phyloP scores from a whole-genome alignment of 2,329 filamentous ascomycete genomes.

The Cercospora janseana region DNA sequence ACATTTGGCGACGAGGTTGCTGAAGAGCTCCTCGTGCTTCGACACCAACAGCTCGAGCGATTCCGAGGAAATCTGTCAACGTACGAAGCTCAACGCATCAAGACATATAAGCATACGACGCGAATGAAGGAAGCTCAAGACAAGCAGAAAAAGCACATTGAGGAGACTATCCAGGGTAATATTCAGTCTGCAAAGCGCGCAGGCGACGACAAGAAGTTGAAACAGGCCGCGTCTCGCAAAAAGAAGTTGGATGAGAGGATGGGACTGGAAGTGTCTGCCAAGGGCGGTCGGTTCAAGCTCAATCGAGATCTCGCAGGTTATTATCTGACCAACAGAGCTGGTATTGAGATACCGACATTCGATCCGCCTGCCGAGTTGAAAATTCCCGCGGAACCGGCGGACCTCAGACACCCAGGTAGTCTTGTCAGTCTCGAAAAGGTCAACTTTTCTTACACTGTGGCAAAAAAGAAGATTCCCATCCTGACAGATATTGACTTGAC shows the following conservation, averaged over 20 bases:
- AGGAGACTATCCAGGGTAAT: slow-evolving; percentile 72
- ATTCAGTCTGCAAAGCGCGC: slow-evolving; percentile 72
- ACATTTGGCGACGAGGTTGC: slow-evolving; percentile 76
- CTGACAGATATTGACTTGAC: slow-evolving; percentile 66
- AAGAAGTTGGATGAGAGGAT: slow-evolving; percentile 81
- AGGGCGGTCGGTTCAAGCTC: slow-evolving; percentile 74
- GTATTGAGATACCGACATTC: slow-evolving; percentile 67
- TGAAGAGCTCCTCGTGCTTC: slow-evolving; percentile 71
- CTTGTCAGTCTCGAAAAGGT: slow-evolving; percentile 70
- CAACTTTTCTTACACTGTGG: slow-evolving; percentile 59
- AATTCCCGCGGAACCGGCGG: slow-evolving; percentile 48
- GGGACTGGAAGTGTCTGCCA: slow-evolving; percentile 71
- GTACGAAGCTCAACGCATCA: slow-evolving; percentile 64
- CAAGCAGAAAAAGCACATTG: slow-evolving; percentile 75
- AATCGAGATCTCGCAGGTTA: slow-evolving; percentile 69
- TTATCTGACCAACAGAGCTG: slow-evolving; percentile 54
- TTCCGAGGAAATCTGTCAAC: slow-evolving; percentile 72
- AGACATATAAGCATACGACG: slow-evolving; percentile 52
- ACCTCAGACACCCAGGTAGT: slow-evolving; percentile 56
- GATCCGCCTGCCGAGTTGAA: slow-evolving; percentile 57
- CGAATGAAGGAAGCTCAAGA: slow-evolving; percentile 82
- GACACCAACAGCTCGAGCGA: slow-evolving; percentile 67
- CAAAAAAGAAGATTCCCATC: slow-evolving; percentile 45
- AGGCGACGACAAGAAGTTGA: slow-evolving; percentile 79
- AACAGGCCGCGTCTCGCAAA: slow-evolving; percentile 79